Evolutionary conservation across 768 basidiomycete species (phyloP).

Genomic region (Collybia mongolica): DNA sequence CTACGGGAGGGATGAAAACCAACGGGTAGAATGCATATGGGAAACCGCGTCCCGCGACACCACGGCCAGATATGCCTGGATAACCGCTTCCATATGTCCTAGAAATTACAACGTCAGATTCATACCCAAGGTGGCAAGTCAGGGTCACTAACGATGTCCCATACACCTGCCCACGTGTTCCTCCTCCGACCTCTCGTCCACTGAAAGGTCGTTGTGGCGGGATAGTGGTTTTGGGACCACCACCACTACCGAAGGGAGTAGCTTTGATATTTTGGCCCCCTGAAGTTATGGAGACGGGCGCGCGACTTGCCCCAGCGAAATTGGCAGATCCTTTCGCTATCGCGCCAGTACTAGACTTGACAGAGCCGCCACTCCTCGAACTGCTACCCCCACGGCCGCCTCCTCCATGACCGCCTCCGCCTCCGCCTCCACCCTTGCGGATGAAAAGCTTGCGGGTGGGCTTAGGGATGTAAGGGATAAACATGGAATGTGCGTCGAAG

Average conservation of each 20-base stretch:
- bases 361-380: background rate
- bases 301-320: background rate
- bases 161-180: constrained; percentile 8
- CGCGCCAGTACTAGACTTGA: background rate
- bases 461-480: constrained; percentile 5
- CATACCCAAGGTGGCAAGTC: background rate
- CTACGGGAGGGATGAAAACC: constrained; percentile 35
- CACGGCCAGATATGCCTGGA: constrained; percentile 37
- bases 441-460: constrained; percentile 1
- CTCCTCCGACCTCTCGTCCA: constrained; percentile 12
- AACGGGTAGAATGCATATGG: constrained; percentile 60
- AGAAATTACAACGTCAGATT: background rate
- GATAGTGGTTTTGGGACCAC: constrained; percentile 5
- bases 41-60: constrained; percentile 44
- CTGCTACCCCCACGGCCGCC: background rate
- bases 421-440: constrained; percentile 13
- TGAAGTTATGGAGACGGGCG: constrained; percentile 1
- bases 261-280: constrained; percentile 4
- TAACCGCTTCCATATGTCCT: constrained; percentile 54
- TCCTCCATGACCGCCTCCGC: constrained; percentile 2
- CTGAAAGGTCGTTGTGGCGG: constrained; percentile 8
- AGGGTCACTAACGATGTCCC: constrained; percentile 8
- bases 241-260: constrained; percentile 5
- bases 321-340: constrained; percentile 1
- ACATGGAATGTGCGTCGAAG: constrained; percentile 1